phyloP scores from a whole-genome alignment of 164 flowering plant species.

The Litsea cubeba region DNA sequence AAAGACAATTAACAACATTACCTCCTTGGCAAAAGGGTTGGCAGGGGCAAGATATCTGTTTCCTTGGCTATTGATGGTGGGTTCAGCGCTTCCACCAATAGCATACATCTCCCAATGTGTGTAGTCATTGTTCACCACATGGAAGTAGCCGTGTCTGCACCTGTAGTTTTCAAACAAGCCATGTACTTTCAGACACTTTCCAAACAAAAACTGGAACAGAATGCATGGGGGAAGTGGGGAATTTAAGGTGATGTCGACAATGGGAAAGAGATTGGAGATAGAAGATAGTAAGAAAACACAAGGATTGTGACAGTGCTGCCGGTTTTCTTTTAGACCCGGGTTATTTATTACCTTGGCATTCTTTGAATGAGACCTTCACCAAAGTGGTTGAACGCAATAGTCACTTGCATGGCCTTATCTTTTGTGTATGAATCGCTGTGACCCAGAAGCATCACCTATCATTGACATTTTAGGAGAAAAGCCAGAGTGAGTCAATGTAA shows the following conservation, averaged over 20 bases:
- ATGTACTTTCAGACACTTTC: neutral
- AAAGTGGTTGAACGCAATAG: conserved; percentile 95
- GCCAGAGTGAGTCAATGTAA: neutral
- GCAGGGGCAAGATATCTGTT: conserved; percentile 74
- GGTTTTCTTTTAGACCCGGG: no score
- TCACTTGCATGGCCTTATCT: conserved; percentile 95
- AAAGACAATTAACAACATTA: conserved; percentile 7
- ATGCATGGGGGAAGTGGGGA: no score
- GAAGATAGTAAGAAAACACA: no score
- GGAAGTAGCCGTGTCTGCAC: conserved; percentile 90
- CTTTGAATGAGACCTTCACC: conserved; percentile 96
- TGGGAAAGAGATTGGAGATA: neutral
- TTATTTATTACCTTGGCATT: conserved; percentile 78
- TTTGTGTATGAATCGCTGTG: conserved; percentile 77
- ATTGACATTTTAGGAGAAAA: neutral
- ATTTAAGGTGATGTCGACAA: no score
- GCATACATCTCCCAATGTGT: conserved; percentile 99
- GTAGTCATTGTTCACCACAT: conserved; percentile 95
- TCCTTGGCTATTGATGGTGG: conserved; percentile 94
- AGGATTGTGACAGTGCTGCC: neutral
- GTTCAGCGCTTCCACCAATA: conserved; percentile 86
- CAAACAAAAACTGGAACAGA: no score
- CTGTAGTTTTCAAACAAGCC: conserved; percentile 26
- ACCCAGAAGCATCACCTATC: conserved; percentile 89
- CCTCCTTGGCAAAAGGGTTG: conserved; percentile 79